These are phyloP conservation scores for Boletus eberwhitei DNA, from an alignment of 768 basidiomycete species.

Conservation along the genomic window DNA sequence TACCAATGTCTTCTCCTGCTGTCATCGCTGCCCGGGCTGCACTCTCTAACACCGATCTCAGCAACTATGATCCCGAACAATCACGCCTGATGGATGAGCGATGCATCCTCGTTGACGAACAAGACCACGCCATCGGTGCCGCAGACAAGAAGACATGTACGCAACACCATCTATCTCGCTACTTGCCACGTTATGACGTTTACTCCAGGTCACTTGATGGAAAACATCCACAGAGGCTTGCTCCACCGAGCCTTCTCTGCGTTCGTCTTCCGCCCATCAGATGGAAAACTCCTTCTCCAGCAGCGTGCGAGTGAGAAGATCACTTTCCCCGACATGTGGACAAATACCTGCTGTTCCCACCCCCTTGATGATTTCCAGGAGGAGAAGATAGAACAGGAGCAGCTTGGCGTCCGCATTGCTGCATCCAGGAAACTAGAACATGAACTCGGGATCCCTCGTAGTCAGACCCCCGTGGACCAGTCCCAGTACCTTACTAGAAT, in stretches of 20 bases:
- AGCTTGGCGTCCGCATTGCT: constrained; percentile 84
- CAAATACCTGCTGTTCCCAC: constrained; percentile 98
- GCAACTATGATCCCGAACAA: constrained; percentile 87
- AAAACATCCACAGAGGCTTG: constrained; percentile 89
- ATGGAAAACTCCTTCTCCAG: constrained; percentile 91
- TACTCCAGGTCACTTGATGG: constrained; percentile 83
- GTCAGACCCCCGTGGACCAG: constrained; percentile 73
- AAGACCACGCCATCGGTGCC: constrained; percentile 82
- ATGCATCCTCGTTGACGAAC: constrained; percentile 87
- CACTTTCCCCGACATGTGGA: constrained; percentile 99
- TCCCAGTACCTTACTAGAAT: constrained; percentile 96
- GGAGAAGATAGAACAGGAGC: constrained; percentile 72
- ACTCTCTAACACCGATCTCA: constrained; percentile 74
- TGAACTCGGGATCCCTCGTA: constrained; percentile 86
- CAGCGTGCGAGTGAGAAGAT: constrained; percentile 98
- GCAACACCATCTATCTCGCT: constrained; percentile 27
- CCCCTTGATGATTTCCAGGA: constrained; percentile 89
- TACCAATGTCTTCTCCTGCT: constrained; percentile 58
- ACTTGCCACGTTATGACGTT: not conserved
- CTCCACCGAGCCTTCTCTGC: constrained; percentile 98
- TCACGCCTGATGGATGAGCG: constrained; percentile 94
- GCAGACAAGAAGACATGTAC: constrained; percentile 95
- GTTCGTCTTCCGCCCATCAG: constrained; percentile 91
- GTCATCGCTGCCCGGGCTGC: constrained; percentile 57
- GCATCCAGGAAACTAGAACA: constrained; percentile 95